Evolutionary conservation across 805 yeast species (phyloP).

Genomic region (Spathaspora boniae): DNA sequence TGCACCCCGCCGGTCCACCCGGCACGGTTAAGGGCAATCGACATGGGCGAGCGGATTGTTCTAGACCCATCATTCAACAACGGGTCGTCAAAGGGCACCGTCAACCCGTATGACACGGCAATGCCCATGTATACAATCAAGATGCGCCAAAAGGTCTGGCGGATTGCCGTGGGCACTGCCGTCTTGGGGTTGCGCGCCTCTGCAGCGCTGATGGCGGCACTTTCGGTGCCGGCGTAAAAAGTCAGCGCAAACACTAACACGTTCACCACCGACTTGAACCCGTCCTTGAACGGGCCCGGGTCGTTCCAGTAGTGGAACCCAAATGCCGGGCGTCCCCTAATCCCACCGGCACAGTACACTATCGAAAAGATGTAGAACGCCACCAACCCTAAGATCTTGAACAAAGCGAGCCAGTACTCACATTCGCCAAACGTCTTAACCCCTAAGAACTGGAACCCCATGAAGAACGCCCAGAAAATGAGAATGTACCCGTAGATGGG

Average conservation of each 20-base stretch:
- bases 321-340: constrained; percentile 33
- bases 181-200: constrained; percentile 57
- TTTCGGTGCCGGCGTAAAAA: constrained; percentile 57
- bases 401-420: constrained; percentile 50
- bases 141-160: constrained; percentile 54
- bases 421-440: constrained; percentile 56
- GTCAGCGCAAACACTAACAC: constrained; percentile 60
- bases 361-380: constrained; percentile 53
- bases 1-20: constrained; percentile 46
- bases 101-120: constrained; percentile 55
- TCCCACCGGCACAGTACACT: constrained; percentile 43
- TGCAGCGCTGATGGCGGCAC: constrained; percentile 57
- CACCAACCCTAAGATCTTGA: constrained; percentile 44
- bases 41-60: constrained; percentile 46
- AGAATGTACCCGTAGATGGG: constrained; percentile 56
- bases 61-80: constrained; percentile 26
- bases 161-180: constrained; percentile 56
- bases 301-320: constrained; percentile 43
- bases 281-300: constrained; percentile 42
- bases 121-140: constrained; percentile 50
- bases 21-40: constrained; percentile 35
- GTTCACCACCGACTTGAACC: constrained; percentile 54
- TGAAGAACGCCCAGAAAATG: constrained; percentile 50
- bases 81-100: constrained; percentile 55
- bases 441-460: constrained; percentile 47